A percentile compares a stretch with the other conserved stretches of the same genome.
Evolutionary conservation across 1,284 basidiomycete genomes (phyloP).

Genomic region (Cryptococcus sp.): DNA sequence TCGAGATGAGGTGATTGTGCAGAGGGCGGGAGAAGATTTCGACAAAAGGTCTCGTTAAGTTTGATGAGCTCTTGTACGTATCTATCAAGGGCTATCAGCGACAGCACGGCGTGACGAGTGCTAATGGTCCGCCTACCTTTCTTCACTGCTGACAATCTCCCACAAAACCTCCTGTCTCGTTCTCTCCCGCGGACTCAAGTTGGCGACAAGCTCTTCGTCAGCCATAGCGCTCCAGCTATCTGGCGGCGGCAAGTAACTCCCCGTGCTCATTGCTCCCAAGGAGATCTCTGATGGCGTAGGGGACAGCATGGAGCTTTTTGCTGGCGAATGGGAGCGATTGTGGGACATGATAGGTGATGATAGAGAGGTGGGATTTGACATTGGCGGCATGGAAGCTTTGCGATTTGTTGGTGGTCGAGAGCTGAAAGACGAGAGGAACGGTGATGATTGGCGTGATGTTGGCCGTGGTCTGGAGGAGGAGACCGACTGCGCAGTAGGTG

Average conservation of each 20-base stretch:
- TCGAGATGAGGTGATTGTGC: conserved; percentile 55
- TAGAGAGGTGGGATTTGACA: conserved; percentile 1
- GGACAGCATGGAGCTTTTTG: conserved; percentile 22
- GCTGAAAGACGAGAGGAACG: conserved; percentile 10
- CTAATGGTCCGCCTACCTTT: conserved; percentile 64
- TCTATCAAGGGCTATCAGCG: conserved; percentile 57
- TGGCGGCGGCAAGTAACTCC: conserved; percentile 59
- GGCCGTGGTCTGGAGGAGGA: conserved; percentile 17
- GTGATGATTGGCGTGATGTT: conserved; percentile 20
- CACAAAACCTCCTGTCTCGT: conserved; percentile 96
- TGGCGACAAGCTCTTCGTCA: conserved; percentile 89
- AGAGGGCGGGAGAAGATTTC: conserved; percentile 80
- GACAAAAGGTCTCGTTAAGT: conserved; percentile 91
- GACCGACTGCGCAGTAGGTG: conserved; percentile 12
- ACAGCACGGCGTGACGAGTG: no score
- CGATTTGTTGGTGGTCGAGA: conserved; percentile 19
- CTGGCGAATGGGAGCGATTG: conserved; percentile 4
- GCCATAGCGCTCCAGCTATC: conserved; percentile 94
- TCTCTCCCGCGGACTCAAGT: conserved; percentile 87
- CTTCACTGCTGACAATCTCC: conserved; percentile 97
- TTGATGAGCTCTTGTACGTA: conserved; percentile 87
- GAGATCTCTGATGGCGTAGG: conserved; percentile 32
- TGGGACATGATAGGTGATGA: conserved; percentile 1
- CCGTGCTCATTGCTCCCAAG: conserved; percentile 11
- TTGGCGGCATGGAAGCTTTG: conserved; percentile 25